Conservation (phyloP, 2,329 filamentous ascomycete species). For the Cladobotryum protrusum region DNA sequence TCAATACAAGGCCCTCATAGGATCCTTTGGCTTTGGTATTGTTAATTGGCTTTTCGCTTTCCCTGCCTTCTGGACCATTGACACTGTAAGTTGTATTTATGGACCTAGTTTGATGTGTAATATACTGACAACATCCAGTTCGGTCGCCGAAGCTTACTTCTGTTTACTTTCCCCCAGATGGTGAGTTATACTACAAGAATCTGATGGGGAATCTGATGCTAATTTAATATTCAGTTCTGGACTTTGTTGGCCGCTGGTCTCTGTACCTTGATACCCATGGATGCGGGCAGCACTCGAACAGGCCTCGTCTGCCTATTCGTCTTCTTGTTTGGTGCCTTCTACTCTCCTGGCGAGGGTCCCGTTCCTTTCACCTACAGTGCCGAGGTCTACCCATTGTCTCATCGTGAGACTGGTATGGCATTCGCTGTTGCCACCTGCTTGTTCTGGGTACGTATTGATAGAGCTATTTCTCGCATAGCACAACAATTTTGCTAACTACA, state of each 20-base stretch:
- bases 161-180: slow-evolving; percentile 64
- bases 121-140: slow-evolving; percentile 29
- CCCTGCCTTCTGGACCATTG: slow-evolving; percentile 60
- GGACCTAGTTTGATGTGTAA: background rate
- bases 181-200: slow-evolving; percentile 20
- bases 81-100: slow-evolving; percentile 36
- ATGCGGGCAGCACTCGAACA: slow-evolving; percentile 37
- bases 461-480: background rate
- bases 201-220: background rate
- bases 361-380: slow-evolving; percentile 58
- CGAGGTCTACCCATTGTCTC: slow-evolving; percentile 58
- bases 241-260: slow-evolving; percentile 43
- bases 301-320: slow-evolving; percentile 55
- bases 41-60: slow-evolving; percentile 62
- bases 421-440: slow-evolving; percentile 56
- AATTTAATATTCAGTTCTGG: slow-evolving; percentile 32
- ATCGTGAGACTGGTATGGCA: slow-evolving; percentile 58
- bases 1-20: slow-evolving; percentile 45
- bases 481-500: background rate
- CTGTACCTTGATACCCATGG: slow-evolving; percentile 29
- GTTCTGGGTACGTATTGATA: slow-evolving; percentile 34
- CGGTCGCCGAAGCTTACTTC: slow-evolving; percentile 53
- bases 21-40: slow-evolving; percentile 44
- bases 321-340: slow-evolving; percentile 59
- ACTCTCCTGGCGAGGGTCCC: slow-evolving; percentile 58